Percentiles rank a stretch among this genome's conserved stretches.
phyloP scores from a whole-genome alignment of 805 yeast species.

The Nakazawaea anatomiae region DNA sequence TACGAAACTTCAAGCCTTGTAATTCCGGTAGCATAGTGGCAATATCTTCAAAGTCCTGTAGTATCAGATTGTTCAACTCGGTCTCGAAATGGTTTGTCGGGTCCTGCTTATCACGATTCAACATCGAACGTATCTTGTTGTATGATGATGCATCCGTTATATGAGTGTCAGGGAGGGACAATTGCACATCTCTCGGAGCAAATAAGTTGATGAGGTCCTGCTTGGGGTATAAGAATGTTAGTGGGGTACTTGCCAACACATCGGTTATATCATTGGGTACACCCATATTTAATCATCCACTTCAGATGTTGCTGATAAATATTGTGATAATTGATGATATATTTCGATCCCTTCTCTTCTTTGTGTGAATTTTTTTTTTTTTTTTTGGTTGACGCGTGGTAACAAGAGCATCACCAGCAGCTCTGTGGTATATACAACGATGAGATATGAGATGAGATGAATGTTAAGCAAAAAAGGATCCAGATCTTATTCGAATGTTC shows the following conservation, averaged over 20 bases:
- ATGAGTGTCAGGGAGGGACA: conserved; percentile 9
- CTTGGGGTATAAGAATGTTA: conserved; percentile 31
- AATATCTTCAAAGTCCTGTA: conserved; percentile 14
- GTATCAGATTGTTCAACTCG: conserved; percentile 14
- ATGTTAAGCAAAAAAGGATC: background rate
- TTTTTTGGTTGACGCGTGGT: background rate
- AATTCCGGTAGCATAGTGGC: conserved; percentile 18
- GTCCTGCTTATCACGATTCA: conserved; percentile 12
- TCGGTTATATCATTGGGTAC: conserved; percentile 15
- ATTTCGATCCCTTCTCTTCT: background rate
- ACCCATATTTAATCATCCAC: background rate
- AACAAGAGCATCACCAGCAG: background rate
- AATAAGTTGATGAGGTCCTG: conserved; percentile 26
- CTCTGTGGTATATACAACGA: background rate
- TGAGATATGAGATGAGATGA: background rate
- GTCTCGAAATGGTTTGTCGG: background rate
- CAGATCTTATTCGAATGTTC: conserved; percentile 11
- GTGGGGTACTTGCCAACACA: conserved; percentile 23
- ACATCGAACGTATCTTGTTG: conserved; percentile 10
- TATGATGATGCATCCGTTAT: conserved; percentile 4
- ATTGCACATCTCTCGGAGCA: conserved; percentile 19
- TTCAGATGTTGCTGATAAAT: no score
- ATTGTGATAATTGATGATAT: no score
- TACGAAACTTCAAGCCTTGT: conserved; percentile 24
- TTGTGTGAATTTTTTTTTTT: background rate